phyloP scores from a whole-genome alignment of 495 filamentous ascomycete species.

The Penicillium canariense region DNA sequence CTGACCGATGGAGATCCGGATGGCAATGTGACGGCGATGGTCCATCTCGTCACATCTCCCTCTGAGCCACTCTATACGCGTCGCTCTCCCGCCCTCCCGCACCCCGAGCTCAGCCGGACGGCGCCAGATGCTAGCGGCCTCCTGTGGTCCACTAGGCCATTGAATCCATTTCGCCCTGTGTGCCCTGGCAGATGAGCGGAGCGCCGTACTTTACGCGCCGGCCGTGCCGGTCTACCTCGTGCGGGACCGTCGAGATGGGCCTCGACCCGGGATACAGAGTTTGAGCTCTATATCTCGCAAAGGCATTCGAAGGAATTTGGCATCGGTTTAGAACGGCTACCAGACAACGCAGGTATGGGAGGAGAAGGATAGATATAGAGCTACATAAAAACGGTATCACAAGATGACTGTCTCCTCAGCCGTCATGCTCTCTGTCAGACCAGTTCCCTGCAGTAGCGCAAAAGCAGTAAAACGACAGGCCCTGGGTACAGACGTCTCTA shows the following conservation, averaged over 20 bases:
- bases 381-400: too few species aligned
- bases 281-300: neutral
- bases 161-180: neutral
- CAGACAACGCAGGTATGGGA: too few species aligned
- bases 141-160: neutral
- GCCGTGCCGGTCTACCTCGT: neutral
- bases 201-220: neutral
- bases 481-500: constrained; percentile 12
- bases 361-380: too few species aligned
- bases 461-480: neutral
- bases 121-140: constrained; percentile 2
- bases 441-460: neutral
- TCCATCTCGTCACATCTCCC: neutral
- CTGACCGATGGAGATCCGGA: too few species aligned
- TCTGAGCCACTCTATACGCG: neutral
- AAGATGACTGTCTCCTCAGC: too few species aligned
- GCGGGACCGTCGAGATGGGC: neutral
- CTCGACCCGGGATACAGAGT: neutral
- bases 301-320: too few species aligned
- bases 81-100: constrained; percentile 3
- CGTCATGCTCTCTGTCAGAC: too few species aligned
- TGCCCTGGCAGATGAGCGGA: neutral
- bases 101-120: constrained; percentile 6
- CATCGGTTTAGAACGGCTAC: too few species aligned
- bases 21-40: neutral